phyloP scores from a whole-genome alignment of 345 rosid genomes.

The Psidium friedrichsthalianum region DNA sequence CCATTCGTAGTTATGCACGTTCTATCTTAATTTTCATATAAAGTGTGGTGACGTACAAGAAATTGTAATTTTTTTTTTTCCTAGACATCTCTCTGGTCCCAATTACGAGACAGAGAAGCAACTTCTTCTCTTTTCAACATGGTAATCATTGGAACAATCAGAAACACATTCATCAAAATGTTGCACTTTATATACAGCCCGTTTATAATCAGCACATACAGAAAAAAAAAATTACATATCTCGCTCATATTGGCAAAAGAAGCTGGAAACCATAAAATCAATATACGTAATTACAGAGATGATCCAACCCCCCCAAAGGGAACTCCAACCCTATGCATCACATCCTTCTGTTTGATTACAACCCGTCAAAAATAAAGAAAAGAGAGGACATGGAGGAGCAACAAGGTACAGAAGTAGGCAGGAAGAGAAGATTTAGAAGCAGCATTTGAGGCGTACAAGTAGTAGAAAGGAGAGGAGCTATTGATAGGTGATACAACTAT shows the following conservation, averaged over 20 bases:
- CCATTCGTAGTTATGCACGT: accelerated
- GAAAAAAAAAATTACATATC: neutral
- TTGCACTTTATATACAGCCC: neutral
- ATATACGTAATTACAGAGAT: neutral
- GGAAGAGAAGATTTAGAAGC: constrained; percentile 1
- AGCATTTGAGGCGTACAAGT: constrained; percentile 34
- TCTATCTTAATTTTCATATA: neutral
- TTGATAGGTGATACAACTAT: constrained; percentile 5
- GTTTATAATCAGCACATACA: neutral
- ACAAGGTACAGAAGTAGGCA: neutral
- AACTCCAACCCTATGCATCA: neutral
- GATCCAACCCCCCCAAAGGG: neutral
- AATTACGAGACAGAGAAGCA: neutral
- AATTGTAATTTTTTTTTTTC: neutral
- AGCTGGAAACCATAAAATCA: neutral
- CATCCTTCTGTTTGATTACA: neutral
- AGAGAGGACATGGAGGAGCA: neutral
- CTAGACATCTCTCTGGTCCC: neutral
- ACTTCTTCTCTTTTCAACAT: neutral
- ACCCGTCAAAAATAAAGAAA: neutral
- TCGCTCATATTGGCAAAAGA: neutral
- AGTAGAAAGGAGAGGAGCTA: constrained; percentile 39
- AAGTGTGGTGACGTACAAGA: neutral
- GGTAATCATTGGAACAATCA: neutral
- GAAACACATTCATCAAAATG: neutral